These are phyloP conservation scores for Plasmopara halstedii DNA, from an alignment of 352 stramenopile genomes.

Conservation along the genomic window DNA sequence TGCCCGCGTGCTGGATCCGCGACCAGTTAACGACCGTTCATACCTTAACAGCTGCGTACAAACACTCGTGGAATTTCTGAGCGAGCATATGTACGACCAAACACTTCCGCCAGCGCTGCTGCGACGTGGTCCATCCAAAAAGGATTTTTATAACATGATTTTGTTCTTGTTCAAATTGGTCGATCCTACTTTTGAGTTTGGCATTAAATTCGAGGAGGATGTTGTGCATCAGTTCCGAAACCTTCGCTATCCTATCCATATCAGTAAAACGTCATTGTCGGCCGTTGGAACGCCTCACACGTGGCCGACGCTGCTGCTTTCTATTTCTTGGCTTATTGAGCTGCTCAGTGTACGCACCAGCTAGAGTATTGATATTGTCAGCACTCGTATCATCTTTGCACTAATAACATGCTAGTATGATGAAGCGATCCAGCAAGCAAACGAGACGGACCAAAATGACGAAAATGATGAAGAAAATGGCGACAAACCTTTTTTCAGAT, in stretches of 20 bases:
- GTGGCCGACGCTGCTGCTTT: conserved; percentile 93
- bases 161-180: conserved; percentile 94
- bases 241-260: conserved; percentile 92
- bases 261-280: conserved; percentile 94
- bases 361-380: background rate
- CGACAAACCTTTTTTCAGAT: conserved; percentile 93
- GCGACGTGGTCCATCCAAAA: conserved; percentile 89
- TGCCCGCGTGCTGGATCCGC: conserved; percentile 59
- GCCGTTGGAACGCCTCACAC: conserved; percentile 93
- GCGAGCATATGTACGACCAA: conserved; percentile 87
- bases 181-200: conserved; percentile 87
- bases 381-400: conserved; percentile 4
- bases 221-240: conserved; percentile 62
- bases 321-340: conserved; percentile 96
- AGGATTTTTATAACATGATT: conserved; percentile 97
- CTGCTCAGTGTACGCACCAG: conserved; percentile 70
- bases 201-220: conserved; percentile 71
- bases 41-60: conserved; percentile 91
- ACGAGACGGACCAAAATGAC: conserved; percentile 32
- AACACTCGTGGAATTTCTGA: conserved; percentile 91
- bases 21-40: conserved; percentile 84
- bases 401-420: conserved; percentile 58
- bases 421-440: conserved; percentile 53
- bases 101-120: conserved; percentile 86
- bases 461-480: conserved; percentile 66